These are phyloP conservation scores for Lunasporangiospora selenospora DNA, from an alignment of 192 early-diverging fungal species.

Conservation along the genomic window DNA sequence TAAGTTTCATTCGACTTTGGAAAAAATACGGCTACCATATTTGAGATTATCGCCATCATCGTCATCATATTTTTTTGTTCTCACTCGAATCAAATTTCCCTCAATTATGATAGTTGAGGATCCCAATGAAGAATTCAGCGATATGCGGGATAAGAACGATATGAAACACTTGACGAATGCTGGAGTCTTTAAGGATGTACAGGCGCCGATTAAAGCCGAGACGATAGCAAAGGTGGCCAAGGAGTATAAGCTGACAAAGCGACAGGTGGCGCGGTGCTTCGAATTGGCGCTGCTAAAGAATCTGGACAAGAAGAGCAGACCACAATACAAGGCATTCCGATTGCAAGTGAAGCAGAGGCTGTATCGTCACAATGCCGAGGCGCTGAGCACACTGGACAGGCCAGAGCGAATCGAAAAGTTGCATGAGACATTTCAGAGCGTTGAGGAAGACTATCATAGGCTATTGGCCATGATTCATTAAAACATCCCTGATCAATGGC, in stretches of 20 bases:
- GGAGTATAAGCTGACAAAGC: slow-evolving; percentile 80
- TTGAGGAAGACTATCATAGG: slow-evolving; percentile 80
- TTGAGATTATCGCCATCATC: slow-evolving; percentile 8
- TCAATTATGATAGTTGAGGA: slow-evolving; percentile 95
- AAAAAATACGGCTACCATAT: background rate
- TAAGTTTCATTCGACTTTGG: slow-evolving; percentile 15
- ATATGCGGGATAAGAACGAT: slow-evolving; percentile 88
- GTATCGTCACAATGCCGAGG: slow-evolving; percentile 82
- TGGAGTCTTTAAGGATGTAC: slow-evolving; percentile 64
- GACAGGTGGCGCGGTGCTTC: slow-evolving; percentile 82
- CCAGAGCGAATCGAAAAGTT: slow-evolving; percentile 74
- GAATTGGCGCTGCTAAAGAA: slow-evolving; percentile 77
- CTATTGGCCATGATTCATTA: no score
- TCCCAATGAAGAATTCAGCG: slow-evolving; percentile 88
- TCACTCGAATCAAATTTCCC: no score
- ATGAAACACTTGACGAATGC: slow-evolving; percentile 65
- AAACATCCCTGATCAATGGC: no score
- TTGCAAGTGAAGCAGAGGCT: slow-evolving; percentile 86
- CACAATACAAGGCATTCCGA: slow-evolving; percentile 63
- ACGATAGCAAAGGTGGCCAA: slow-evolving; percentile 56
- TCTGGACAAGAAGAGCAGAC: slow-evolving; percentile 61
- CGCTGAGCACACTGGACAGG: slow-evolving; percentile 66
- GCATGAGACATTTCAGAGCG: slow-evolving; percentile 74
- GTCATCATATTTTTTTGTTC: slow-evolving; percentile 2
- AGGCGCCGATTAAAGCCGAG: slow-evolving; percentile 62